A percentile compares a stretch with the other conserved stretches of the same genome.
Conservation (phyloP, 2,329 filamentous ascomycete genomes). For the Xylariaceae sp. region DNA sequence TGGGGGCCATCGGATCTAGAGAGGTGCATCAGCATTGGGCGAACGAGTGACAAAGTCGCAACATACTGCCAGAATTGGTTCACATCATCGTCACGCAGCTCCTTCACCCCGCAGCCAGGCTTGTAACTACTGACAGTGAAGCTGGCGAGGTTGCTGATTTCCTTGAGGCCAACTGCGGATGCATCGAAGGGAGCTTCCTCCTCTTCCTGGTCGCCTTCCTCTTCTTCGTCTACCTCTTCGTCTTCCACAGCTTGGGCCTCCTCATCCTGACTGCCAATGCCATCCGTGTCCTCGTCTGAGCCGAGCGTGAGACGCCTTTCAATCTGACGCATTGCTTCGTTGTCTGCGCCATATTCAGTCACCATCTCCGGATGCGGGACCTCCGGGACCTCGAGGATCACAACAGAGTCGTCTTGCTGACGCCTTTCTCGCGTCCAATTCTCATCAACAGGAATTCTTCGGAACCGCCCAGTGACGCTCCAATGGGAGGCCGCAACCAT, state of each 20-base stretch:
- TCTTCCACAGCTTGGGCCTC: constrained; percentile 21
- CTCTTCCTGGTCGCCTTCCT: constrained; percentile 33
- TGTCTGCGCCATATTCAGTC: constrained; percentile 8
- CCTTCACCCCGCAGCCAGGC: constrained; percentile 72
- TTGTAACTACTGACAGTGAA: constrained; percentile 82
- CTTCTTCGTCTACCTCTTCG: constrained; percentile 24
- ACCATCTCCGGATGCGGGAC: not conserved
- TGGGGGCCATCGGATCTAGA: constrained; percentile 75
- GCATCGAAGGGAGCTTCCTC: constrained; percentile 44
- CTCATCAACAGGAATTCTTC: not conserved
- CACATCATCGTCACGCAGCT: constrained; percentile 69
- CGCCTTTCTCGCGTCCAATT: not conserved
- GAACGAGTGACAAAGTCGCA: not conserved
- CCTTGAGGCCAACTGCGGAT: constrained; percentile 60
- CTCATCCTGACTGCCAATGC: constrained; percentile 4
- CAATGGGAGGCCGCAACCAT: not conserved
- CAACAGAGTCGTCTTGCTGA: not conserved
- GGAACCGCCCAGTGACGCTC: constrained; percentile 4
- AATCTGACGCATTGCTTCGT: not conserved
- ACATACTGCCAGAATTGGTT: constrained; percentile 74
- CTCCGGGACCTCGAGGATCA: not conserved
- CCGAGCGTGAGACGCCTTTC: no score
- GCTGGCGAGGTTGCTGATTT: constrained; percentile 78
- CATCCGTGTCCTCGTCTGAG: not conserved
- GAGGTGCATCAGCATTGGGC: not conserved